Conservation (phyloP, 495 filamentous ascomycete species). For the Penicillium steckii region DNA sequence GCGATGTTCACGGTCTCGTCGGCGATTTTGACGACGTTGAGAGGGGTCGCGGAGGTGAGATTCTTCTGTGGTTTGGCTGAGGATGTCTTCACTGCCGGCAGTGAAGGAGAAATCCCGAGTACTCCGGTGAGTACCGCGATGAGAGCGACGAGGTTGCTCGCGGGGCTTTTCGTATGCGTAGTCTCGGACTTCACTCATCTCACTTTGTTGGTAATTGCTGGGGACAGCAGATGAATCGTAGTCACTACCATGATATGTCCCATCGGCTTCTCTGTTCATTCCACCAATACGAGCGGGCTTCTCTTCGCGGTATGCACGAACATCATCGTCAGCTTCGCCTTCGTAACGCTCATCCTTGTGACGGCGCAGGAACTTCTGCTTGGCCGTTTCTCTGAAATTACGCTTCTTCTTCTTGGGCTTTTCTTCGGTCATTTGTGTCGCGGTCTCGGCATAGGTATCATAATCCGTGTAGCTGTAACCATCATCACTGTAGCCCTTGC, state of each 20-base stretch:
- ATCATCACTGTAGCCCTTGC: slow-evolving; percentile 58
- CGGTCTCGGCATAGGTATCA: slow-evolving; percentile 32
- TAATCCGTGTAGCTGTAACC: slow-evolving; percentile 50
- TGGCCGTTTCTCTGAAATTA: slow-evolving; percentile 37
- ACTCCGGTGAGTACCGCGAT: slow-evolving; percentile 11
- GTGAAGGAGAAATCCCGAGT: slow-evolving; percentile 48
- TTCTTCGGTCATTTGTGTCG: slow-evolving; percentile 41
- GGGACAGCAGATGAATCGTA: slow-evolving; percentile 49
- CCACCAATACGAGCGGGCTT: slow-evolving; percentile 82
- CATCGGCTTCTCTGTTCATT: slow-evolving; percentile 75
- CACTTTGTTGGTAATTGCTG: slow-evolving; percentile 50
- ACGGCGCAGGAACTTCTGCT: slow-evolving; percentile 38
- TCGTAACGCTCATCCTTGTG: slow-evolving; percentile 49
- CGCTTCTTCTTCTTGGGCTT: slow-evolving; percentile 37
- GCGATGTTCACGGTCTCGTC: slow-evolving; percentile 27
- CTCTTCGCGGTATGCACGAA: slow-evolving; percentile 79
- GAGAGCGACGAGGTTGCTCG: slow-evolving; percentile 1
- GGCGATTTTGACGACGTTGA: slow-evolving; percentile 34
- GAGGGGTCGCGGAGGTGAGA: slow-evolving; percentile 41
- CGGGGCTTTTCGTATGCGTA: slow-evolving; percentile 38
- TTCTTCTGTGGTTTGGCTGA: slow-evolving; percentile 56
- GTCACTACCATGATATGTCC: slow-evolving; percentile 66
- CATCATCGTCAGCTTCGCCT: slow-evolving; percentile 65
- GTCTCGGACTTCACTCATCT: slow-evolving; percentile 50
- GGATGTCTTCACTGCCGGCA: slow-evolving; percentile 51